phyloP scores from a whole-genome alignment of 371 early-diverging fungal species.

The Apophysomyces elegans region DNA sequence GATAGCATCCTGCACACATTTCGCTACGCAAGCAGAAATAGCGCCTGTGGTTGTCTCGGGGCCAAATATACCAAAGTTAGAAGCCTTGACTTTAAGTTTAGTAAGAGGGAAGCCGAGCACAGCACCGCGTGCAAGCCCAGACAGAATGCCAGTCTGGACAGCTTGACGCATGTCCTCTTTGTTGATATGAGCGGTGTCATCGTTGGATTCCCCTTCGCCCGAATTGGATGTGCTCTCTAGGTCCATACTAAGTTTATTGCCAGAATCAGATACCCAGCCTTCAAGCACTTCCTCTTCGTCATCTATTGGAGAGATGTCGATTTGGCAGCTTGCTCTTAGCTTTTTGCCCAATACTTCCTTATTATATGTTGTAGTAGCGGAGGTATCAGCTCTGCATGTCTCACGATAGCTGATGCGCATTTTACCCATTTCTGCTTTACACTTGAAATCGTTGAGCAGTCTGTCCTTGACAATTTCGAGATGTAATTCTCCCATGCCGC shows the following conservation, averaged over 20 bases:
- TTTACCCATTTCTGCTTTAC: conserved; percentile 82
- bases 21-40: conserved; percentile 65
- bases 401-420: conserved; percentile 92
- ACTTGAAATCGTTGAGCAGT: conserved; percentile 77
- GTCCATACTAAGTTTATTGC: conserved; percentile 25
- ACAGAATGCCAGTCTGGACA: conserved; percentile 69
- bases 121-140: conserved; percentile 80
- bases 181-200: conserved; percentile 18
- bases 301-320: conserved; percentile 55
- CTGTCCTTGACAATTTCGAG: conserved; percentile 89
- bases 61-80: conserved; percentile 59
- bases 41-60: conserved; percentile 73
- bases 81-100: conserved; percentile 60
- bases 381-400: conserved; percentile 53
- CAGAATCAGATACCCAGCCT: conserved; percentile 34
- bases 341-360: conserved; percentile 77
- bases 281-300: conserved; percentile 13
- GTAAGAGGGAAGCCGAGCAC: conserved; percentile 83
- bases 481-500: conserved; percentile 98
- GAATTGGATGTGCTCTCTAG: conserved; percentile 14
- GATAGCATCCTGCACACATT: conserved; percentile 66
- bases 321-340: conserved; percentile 62
- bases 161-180: conserved; percentile 59
- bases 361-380: conserved; percentile 56
- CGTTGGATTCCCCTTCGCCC: conserved; percentile 14